Conservation (phyloP, 257 asterid genomes). For the Solanum chiquidenum region DNA sequence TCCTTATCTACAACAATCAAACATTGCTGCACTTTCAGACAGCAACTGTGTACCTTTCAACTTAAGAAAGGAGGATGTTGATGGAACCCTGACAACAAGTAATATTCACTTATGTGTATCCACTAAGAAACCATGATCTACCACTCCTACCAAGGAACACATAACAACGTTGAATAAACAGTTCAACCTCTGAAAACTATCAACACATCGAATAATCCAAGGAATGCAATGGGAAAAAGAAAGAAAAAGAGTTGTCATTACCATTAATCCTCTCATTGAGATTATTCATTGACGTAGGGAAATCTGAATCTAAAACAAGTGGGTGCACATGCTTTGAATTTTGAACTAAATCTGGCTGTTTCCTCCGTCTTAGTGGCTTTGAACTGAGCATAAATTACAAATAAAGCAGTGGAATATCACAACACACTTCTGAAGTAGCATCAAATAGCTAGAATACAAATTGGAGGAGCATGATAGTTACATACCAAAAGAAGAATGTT, state of each 20-base stretch:
- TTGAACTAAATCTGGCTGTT: slow-evolving; percentile 29
- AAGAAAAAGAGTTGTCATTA: slow-evolving; percentile 8
- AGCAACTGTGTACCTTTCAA: background rate
- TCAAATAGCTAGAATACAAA: slow-evolving; percentile 4
- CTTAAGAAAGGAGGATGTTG: background rate
- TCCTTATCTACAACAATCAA: background rate
- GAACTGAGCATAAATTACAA: slow-evolving; percentile 42
- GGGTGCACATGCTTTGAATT: slow-evolving; percentile 66
- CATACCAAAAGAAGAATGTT: slow-evolving; percentile 77
- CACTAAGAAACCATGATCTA: background rate
- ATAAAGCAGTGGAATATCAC: slow-evolving; percentile 2
- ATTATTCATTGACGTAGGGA: slow-evolving; percentile 36
- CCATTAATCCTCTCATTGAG: slow-evolving; percentile 69
- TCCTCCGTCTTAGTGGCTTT: slow-evolving; percentile 48
- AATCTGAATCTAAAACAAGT: slow-evolving; percentile 48
- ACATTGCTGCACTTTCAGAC: background rate
- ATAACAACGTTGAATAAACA: background rate
- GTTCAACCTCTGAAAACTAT: background rate
- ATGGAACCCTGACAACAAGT: background rate
- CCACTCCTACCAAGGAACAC: background rate
- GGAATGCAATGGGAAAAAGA: background rate
- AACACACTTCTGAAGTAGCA: slow-evolving; percentile 3
- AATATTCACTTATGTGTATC: background rate
- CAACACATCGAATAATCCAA: background rate
- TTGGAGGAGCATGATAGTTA: background rate